phyloP scores from a whole-genome alignment of 78 protist genomes.

The Acrasis kona region DNA sequence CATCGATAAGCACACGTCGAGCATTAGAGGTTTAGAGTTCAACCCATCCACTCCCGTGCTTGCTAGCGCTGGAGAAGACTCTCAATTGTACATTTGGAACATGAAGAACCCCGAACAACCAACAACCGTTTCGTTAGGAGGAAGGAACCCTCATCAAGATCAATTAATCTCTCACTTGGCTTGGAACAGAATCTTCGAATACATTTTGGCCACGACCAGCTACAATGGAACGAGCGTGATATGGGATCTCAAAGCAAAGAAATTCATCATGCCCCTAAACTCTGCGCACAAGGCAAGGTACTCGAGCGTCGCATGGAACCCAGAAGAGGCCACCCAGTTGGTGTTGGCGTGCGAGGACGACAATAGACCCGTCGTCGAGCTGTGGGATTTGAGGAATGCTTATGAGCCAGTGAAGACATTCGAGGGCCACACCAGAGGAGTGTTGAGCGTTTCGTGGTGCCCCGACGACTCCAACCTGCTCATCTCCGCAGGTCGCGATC shows the following conservation, averaged over 20 bases:
- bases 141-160: constrained; percentile 1
- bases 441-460: constrained; percentile 81
- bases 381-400: constrained; percentile 86
- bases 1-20: constrained; percentile 35
- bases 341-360: constrained; percentile 81
- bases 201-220: constrained; percentile 71
- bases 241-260: constrained; percentile 70
- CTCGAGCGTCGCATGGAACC: constrained; percentile 76
- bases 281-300: constrained; percentile 4
- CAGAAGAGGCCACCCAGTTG: constrained; percentile 70
- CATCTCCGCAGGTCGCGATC: constrained; percentile 71
- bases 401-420: constrained; percentile 47
- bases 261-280: constrained; percentile 41
- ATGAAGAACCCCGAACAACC: constrained; percentile 46
- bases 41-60: constrained; percentile 44
- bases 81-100: constrained; percentile 54
- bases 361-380: constrained; percentile 62
- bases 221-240: constrained; percentile 50
- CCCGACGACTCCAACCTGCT: constrained; percentile 57
- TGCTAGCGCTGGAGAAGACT: constrained; percentile 69
- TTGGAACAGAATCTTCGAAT: constrained; percentile 79
- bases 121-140: constrained; percentile 33
- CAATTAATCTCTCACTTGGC: constrained; percentile 65
- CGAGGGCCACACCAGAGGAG: constrained; percentile 67
- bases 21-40: constrained; percentile 63